These are phyloP conservation scores for Russula lepida DNA, from an alignment of 768 basidiomycete genomes.

Conservation along the genomic window DNA sequence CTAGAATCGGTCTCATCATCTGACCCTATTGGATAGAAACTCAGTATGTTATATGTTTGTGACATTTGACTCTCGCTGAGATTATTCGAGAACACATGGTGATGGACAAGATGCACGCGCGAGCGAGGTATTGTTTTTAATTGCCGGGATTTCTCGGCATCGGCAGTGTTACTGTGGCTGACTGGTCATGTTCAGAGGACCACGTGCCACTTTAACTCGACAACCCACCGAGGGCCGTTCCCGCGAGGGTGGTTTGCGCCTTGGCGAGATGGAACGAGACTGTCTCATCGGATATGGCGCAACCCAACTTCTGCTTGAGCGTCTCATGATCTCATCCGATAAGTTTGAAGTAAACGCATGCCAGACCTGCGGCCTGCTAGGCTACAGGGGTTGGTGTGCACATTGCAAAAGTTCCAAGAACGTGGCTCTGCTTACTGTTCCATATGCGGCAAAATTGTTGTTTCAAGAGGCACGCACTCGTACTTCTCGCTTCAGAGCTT, in stretches of 20 bases:
- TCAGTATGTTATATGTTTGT: conserved; percentile 54
- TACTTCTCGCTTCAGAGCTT: background rate
- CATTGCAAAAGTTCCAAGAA: conserved; percentile 97
- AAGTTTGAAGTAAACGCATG: conserved; percentile 97
- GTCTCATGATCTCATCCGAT: conserved; percentile 98
- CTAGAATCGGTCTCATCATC: background rate
- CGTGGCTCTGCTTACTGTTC: conserved; percentile 91
- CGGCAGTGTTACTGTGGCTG: background rate
- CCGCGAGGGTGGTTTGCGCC: conserved; percentile 90
- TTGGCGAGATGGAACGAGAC: conserved; percentile 99
- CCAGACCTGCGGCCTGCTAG: conserved; percentile 89
- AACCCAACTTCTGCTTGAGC: conserved; percentile 90
- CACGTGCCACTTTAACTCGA: conserved; percentile 90
- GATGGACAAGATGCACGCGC: conserved; percentile 99
- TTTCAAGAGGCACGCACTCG: conserved; percentile 69
- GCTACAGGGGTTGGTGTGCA: conserved; percentile 93
- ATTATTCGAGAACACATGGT: conserved; percentile 82
- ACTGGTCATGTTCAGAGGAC: conserved; percentile 50
- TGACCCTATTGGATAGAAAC: conserved; percentile 50
- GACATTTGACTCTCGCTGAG: conserved; percentile 6
- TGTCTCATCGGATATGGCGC: conserved; percentile 99
- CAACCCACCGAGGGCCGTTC: conserved; percentile 99
- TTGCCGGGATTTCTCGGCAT: background rate
- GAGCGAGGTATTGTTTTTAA: conserved; percentile 59
- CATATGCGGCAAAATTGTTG: conserved; percentile 89